Evolutionary conservation across 2,329 filamentous ascomycete genomes (phyloP).

Genomic region (Fusarium buharicum): DNA sequence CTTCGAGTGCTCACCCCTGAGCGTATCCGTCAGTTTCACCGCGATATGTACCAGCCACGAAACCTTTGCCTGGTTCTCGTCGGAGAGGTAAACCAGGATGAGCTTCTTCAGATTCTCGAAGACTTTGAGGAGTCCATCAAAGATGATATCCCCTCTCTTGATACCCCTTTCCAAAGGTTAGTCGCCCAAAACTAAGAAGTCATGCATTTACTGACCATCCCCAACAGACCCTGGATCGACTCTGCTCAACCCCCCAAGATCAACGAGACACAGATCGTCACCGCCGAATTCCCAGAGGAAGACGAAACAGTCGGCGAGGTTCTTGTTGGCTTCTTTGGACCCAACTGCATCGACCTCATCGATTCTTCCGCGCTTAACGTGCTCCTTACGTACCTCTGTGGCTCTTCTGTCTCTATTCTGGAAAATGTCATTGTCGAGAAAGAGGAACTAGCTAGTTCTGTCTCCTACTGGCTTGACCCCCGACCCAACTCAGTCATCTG

Average conservation of each 20-base stretch:
- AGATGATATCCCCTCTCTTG: constrained; percentile 79
- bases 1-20: constrained; percentile 87
- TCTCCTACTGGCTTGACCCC: constrained; percentile 81
- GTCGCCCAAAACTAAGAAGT: not conserved
- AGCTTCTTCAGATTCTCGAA: constrained; percentile 84
- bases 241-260: constrained; percentile 81
- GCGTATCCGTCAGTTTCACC: constrained; percentile 92
- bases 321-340: constrained; percentile 86
- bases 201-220: constrained; percentile 14
- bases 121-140: constrained; percentile 89
- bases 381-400: constrained; percentile 85
- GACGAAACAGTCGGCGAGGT: constrained; percentile 95
- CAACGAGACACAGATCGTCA: constrained; percentile 77
- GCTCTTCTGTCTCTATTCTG: constrained; percentile 90
- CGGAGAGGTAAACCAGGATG: constrained; percentile 86
- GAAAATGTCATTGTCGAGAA: constrained; percentile 94
- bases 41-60: constrained; percentile 97
- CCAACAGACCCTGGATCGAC: constrained; percentile 80
- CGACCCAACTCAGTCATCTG: constrained; percentile 85
- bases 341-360: constrained; percentile 77
- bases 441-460: constrained; percentile 88
- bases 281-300: constrained; percentile 92
- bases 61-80: constrained; percentile 92
- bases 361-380: constrained; percentile 79
- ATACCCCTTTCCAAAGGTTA: constrained; percentile 77